Evolutionary conservation across 352 stramenopile species (phyloP), one percentile per base, ranked within the genome.

Genomic region (Phytopythium helicoides): DNA sequence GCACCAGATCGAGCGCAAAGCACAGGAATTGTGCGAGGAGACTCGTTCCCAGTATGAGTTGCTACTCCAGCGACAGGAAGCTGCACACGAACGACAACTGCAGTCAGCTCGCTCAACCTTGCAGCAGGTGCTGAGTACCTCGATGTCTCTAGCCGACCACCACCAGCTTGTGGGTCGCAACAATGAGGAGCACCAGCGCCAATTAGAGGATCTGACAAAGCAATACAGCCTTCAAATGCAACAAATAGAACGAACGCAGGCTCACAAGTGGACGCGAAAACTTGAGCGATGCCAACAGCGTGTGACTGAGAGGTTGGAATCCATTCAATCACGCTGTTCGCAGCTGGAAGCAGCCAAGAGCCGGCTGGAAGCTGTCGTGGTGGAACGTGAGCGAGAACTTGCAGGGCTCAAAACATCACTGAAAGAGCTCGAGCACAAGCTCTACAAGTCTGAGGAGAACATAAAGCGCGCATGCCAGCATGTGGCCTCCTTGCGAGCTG

Each of bases 31-130:
- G 15, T 86, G 75, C 31, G 71, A 86, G 9, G 71, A 80, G 31
- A 89, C 73, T 21, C 73, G 75, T 4, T 47, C 59, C 15, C 75
- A 82, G 52, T 89, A 73, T 48, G 75, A 86, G 47, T 42, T 71
- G 53, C 65, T 76, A 34, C 52, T 86, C 12, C 51, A 73, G 53
- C 63, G 69, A 1, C 64, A 73, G 44, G 71, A 86, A 21, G 53
- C 46, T 11, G 47, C 64, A 31, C 61, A 86, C 47, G 75, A 86
- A 47, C 62, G 67, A n/a, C 66, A 82, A 54, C 41, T 77, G 11
- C 63, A 76, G 23, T 46, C 31, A 11, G 21, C 77, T 34, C 75
- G 81, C 23, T 47, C 54, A 10, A 63, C 71, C 38, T 64, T 87
- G 7, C 63, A 72, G 52, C 58, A 84, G 12, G 68, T 81, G 47